Percentiles rank a stretch among this genome's conserved stretches.
These are phyloP conservation scores for Chaetomium strumarium DNA, from an alignment of 2,329 filamentous ascomycete species.

Conservation along the genomic window DNA sequence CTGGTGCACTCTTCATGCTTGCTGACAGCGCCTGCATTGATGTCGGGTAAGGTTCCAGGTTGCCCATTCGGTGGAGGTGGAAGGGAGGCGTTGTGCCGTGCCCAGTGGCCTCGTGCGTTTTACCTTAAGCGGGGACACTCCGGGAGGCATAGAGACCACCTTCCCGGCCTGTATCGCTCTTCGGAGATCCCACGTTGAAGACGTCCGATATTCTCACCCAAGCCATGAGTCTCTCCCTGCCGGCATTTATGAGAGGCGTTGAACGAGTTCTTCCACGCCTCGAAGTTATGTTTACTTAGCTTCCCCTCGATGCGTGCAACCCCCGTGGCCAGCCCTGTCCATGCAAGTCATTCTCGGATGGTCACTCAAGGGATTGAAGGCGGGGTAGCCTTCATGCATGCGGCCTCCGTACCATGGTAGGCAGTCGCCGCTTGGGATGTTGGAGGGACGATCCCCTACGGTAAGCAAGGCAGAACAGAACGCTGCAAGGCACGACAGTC, in stretches of 20 bases:
- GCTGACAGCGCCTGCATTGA: conserved; percentile 10
- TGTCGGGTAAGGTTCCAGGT: not conserved
- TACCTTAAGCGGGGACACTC: too few relatives aligned
- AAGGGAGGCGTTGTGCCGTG: not conserved
- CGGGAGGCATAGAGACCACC: too few relatives aligned
- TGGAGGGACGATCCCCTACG: not conserved
- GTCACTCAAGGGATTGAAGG: not conserved
- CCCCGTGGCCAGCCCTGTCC: not conserved
- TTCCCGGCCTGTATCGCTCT: too few relatives aligned
- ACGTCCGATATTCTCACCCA: too few relatives aligned
- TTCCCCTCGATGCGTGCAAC: not conserved
- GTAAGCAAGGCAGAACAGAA: not conserved
- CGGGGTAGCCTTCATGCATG: not conserved
- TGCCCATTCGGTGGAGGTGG: not conserved
- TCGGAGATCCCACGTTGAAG: too few relatives aligned
- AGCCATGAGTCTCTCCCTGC: too few relatives aligned
- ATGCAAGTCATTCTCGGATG: not conserved
- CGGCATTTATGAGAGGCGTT: too few relatives aligned
- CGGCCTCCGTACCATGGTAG: not conserved
- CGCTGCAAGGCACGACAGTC: not conserved
- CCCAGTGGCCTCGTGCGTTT: not conserved
- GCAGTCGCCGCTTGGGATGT: not conserved
- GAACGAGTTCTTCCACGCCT: too few relatives aligned
- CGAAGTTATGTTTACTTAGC: not conserved
- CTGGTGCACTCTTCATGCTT: conserved; percentile 8